Percentiles rank a stretch among this genome's conserved stretches.
Evolutionary conservation across 73 alveolate genomes (phyloP).

Genomic region (Paramecium tetraurelia): DNA sequence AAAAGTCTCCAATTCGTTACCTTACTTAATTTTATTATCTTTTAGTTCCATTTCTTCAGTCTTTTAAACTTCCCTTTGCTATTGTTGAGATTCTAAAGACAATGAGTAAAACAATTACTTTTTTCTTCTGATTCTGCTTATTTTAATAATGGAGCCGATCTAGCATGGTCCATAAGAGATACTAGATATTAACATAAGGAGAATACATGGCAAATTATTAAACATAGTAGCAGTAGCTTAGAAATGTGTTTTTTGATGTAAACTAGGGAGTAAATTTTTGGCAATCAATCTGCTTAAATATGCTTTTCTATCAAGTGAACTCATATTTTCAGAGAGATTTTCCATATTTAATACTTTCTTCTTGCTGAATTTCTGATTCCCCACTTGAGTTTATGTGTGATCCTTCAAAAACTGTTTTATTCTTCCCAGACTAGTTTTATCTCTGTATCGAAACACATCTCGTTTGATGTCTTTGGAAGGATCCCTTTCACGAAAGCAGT

Average conservation of each 20-base stretch:
- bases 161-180: constrained; percentile 32
- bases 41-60: neutral
- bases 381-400: constrained; percentile 57
- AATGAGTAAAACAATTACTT: neutral
- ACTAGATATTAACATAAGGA: neutral
- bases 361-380: constrained; percentile 36
- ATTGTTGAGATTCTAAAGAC: neutral
- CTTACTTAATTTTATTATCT: constrained; percentile 23
- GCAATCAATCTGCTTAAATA: constrained; percentile 42
- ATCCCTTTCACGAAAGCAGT: constrained; percentile 47
- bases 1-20: constrained; percentile 48
- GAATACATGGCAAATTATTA: constrained; percentile 53
- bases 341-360: constrained; percentile 16
- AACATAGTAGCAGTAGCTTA: constrained; percentile 59
- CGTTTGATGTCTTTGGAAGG: constrained; percentile 50
- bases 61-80: neutral
- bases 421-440: constrained; percentile 53
- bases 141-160: neutral
- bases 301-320: constrained; percentile 45
- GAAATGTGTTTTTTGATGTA: constrained; percentile 58
- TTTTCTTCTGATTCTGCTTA: neutral
- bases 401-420: constrained; percentile 54
- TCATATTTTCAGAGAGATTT: constrained; percentile 50
- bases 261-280: constrained; percentile 43
- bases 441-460: constrained; percentile 51